Conservation (phyloP, 208 protist species). For the Leishmania tarentolae region DNA sequence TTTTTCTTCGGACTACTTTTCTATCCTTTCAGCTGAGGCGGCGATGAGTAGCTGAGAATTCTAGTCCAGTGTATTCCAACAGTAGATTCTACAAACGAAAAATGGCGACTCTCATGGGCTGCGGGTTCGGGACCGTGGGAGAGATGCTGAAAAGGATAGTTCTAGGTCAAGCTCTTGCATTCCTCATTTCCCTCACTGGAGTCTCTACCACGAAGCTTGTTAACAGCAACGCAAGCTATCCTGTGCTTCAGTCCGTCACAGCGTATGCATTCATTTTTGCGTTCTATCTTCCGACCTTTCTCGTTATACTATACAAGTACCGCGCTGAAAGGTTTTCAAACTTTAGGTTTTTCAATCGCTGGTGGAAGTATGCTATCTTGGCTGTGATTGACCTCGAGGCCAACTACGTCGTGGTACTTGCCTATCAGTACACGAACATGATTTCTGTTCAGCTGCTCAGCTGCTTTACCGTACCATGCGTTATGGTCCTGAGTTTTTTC, state of each 20-base stretch:
- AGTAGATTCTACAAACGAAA: background rate
- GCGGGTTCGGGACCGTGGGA: constrained; percentile 21
- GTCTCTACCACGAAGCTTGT: constrained; percentile 84
- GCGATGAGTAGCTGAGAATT: background rate
- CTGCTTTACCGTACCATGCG: constrained; percentile 94
- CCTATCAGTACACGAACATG: constrained; percentile 94
- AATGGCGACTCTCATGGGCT: constrained; percentile 5
- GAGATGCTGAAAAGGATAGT: constrained; percentile 53
- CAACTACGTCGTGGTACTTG: constrained; percentile 93
- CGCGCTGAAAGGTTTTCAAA: constrained; percentile 45
- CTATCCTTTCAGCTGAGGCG: background rate
- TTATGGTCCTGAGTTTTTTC: constrained; percentile 88
- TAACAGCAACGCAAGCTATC: constrained; percentile 84
- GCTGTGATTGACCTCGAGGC: constrained; percentile 93
- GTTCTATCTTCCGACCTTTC: constrained; percentile 64
- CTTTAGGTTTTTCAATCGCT: constrained; percentile 59
- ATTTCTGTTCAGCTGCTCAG: constrained; percentile 90
- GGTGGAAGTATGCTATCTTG: constrained; percentile 90
- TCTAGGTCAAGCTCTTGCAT: constrained; percentile 81
- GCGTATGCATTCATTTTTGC: constrained; percentile 74
- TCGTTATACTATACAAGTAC: constrained; percentile 50
- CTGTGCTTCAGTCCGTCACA: constrained; percentile 82
- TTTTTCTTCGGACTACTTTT: background rate
- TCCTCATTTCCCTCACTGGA: constrained; percentile 88
- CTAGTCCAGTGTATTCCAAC: background rate